Base-by-base conservation (phyloP, 208 protist genomes). In the Wallacemonas rigidus region DNA sequence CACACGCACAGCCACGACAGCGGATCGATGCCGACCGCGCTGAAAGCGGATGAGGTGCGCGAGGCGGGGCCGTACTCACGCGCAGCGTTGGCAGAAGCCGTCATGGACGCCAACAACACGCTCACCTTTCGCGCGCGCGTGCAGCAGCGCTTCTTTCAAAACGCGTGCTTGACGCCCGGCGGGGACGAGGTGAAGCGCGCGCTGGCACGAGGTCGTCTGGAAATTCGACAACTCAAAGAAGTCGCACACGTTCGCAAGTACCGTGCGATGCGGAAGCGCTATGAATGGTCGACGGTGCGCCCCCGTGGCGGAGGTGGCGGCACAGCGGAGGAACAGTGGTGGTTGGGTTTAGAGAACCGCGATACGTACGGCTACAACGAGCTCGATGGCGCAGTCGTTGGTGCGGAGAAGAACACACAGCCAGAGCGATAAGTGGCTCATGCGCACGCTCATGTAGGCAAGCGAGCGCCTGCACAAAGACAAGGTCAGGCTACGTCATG, bases 251-350 rank as follows among this genome's bases (percentile, higher is more conserved):
- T 94, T 14, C 77, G 77, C 62, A 90, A 89, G 67, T 94, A 86
- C 50, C 86, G 89, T 26, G 85, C 83, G 3, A 81, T 94, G 65
- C 36, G 83, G 41, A 94, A 94, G 58, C 82, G 85, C 0, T 91
- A 94, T 47, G 60, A 71, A 6, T 91, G 86, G 89, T 53, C 81
- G 11, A 82, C 81, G 50, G 72, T 83, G 60, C 85, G 70, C 67
- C 38, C 78, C 48, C 68, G 67, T 40, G 43, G 70, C 64, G 0
- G 57, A 69, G 48, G 58, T 76, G 62, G 78, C 35, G 67, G 35
- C 6, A 57, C 57, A 41, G n/a, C 47, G 44, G 81, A 76, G 36
- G 70, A 81, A 43, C 71, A 80, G 26, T 69, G 74, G 50, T 61
- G 79, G 38, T 61, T 89, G 8, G 84, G 84, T 1, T 39, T 92